Conservation (phyloP, 495 filamentous ascomycete genomes). For the Penicillium goetzii region DNA sequence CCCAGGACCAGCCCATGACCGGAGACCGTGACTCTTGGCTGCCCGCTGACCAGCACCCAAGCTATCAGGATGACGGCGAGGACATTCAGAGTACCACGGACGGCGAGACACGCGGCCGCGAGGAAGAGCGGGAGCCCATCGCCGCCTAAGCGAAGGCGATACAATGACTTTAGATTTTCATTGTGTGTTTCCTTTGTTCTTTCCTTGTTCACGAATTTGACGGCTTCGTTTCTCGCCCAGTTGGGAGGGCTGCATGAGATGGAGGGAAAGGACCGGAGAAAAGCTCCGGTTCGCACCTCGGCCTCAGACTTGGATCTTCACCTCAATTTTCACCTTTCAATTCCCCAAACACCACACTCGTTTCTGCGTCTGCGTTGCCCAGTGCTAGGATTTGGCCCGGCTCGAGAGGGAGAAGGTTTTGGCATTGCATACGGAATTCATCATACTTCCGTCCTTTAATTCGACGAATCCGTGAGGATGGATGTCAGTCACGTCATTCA, state of each 20-base stretch:
- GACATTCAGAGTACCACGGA: constrained; percentile 58
- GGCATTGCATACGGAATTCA: not conserved
- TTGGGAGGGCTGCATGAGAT: not conserved
- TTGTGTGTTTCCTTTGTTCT: constrained; percentile 1
- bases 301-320: not conserved
- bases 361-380: not conserved
- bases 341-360: not conserved
- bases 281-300: not conserved
- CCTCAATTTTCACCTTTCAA: not conserved
- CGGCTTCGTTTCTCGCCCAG: constrained; percentile 21
- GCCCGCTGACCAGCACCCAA: constrained; percentile 74
- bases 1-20: constrained; percentile 81
- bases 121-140: constrained; percentile 58
- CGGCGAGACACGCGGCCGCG: constrained; percentile 60
- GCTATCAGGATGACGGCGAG: constrained; percentile 59
- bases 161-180: not conserved
- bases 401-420: not conserved
- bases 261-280: not conserved
- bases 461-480: constrained; percentile 4
- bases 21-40: constrained; percentile 87
- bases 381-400: not conserved
- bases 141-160: constrained; percentile 23
- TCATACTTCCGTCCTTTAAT: constrained; percentile 11
- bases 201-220: constrained; percentile 17
- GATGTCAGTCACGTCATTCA: not conserved